Evolutionary conservation across 345 rosid species (phyloP).

Genomic region (Aegle marmelos): DNA sequence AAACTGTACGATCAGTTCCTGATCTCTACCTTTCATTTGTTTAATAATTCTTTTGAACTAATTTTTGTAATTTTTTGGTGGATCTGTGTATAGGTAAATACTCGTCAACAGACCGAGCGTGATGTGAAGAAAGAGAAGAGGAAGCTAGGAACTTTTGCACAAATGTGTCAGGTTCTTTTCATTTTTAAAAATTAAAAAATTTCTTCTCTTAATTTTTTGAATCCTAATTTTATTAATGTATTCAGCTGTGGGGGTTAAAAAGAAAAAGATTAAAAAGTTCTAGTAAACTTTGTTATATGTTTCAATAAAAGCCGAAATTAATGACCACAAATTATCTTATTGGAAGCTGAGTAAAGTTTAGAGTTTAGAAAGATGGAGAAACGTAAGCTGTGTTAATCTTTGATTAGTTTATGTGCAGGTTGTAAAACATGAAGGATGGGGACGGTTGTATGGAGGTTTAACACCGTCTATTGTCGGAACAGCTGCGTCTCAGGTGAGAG

Average conservation of each 20-base stretch:
- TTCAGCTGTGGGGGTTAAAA: not conserved
- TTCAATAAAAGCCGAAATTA: not conserved
- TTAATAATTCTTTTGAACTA: not conserved
- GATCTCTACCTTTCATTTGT: not conserved
- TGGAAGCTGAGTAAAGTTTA: not conserved
- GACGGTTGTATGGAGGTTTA: conserved; percentile 82
- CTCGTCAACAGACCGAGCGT: conserved; percentile 97
- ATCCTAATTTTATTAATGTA: not conserved
- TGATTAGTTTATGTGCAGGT: conserved; percentile 41
- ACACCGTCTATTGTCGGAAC: conserved; percentile 83
- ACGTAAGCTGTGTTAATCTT: not conserved
- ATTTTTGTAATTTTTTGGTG: not conserved
- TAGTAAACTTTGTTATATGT: not conserved
- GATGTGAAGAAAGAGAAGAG: conserved; percentile 77
- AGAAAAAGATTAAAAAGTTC: too few relatives aligned
- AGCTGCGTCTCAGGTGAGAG: conserved; percentile 87
- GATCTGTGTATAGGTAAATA: conserved; percentile 61
- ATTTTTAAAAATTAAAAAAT: not conserved
- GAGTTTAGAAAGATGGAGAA: not conserved
- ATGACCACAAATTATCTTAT: not conserved
- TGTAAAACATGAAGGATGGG: conserved; percentile 94
- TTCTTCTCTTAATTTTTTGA: not conserved
- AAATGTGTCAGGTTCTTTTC: conserved; percentile 68
- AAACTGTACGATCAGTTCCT: conserved; percentile 49
- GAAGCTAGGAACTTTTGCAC: conserved; percentile 69